These are phyloP conservation scores for Mycena chlorophos DNA, from an alignment of 768 basidiomycete genomes.

Conservation along the genomic window DNA sequence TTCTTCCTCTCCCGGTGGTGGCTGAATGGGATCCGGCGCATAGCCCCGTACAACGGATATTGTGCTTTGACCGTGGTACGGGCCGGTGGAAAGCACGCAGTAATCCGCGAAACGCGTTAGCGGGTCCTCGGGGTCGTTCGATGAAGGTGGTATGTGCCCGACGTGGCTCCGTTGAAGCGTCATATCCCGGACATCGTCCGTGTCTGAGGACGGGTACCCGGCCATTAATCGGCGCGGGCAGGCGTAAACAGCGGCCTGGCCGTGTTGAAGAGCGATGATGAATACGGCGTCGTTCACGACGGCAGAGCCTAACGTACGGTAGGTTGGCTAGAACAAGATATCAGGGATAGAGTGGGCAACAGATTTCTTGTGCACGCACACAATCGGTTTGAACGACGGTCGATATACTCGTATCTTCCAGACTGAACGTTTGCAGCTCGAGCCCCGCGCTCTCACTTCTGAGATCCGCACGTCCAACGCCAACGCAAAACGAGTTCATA, in stretches of 20 bases:
- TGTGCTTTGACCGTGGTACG: conserved; percentile 10
- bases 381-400: not conserved
- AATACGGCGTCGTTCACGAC: conserved; percentile 11
- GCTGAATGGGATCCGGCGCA: not conserved
- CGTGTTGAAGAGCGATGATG: not conserved
- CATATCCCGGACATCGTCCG: conserved; percentile 7
- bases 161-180: conserved; percentile 18
- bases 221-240: conserved; percentile 16
- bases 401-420: not conserved
- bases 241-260: conserved; percentile 13
- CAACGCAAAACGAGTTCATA: not conserved
- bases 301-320: conserved; percentile 3
- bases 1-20: not conserved
- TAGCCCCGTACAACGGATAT: conserved; percentile 8
- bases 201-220: not conserved
- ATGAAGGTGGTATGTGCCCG: conserved; percentile 13
- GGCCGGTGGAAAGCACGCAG: conserved; percentile 17
- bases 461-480: not conserved
- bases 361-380: not conserved
- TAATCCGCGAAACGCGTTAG: not conserved
- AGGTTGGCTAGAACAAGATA: not conserved
- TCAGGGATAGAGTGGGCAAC: not conserved
- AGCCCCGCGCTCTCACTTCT: not conserved
- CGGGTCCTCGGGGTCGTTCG: not conserved
- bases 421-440: conserved; percentile 1